Percentiles rank a stretch among this genome's conserved stretches.
Evolutionary conservation across 768 basidiomycete genomes (phyloP).

Genomic region (Boletus sp.): DNA sequence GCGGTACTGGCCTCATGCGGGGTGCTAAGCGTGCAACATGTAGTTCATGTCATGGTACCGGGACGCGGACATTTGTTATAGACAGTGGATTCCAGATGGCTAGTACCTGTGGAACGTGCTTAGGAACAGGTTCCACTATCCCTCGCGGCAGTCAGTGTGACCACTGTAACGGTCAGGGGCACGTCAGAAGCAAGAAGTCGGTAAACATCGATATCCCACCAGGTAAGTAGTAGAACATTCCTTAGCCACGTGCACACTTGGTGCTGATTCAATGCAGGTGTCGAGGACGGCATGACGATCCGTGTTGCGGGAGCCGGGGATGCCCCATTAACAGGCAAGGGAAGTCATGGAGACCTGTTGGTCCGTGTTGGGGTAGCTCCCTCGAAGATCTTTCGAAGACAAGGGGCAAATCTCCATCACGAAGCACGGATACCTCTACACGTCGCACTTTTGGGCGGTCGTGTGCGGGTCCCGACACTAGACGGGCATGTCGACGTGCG

Average conservation of each 20-base stretch:
- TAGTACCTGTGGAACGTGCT: conserved; percentile 81
- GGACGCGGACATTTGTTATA: conserved; percentile 85
- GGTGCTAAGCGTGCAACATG: conserved; percentile 85
- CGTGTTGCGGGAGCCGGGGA: conserved; percentile 82
- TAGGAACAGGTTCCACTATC: conserved; percentile 76
- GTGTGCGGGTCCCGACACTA: conserved; percentile 88
- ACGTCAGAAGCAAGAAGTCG: conserved; percentile 75
- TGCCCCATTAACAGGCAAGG: conserved; percentile 76
- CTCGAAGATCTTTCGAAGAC: conserved; percentile 83
- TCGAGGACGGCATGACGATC: conserved; percentile 94
- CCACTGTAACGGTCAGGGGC: conserved; percentile 82
- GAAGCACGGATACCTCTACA: conserved; percentile 89
- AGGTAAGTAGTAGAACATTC: conserved; percentile 48
- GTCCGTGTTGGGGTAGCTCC: conserved; percentile 82
- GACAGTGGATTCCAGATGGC: conserved; percentile 97
- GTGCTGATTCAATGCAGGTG: conserved; percentile 48
- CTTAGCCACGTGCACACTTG: background rate
- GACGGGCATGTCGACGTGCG: conserved; percentile 96
- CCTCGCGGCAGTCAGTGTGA: conserved; percentile 78
- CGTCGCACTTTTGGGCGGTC: conserved; percentile 88
- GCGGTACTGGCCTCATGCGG: conserved; percentile 80
- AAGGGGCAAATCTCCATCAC: conserved; percentile 90
- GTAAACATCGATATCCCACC: conserved; percentile 83
- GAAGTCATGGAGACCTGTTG: conserved; percentile 78
- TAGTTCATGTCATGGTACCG: conserved; percentile 78